These are phyloP conservation scores for Candida silvicultrix DNA, from an alignment of 805 yeast genomes.

Conservation along the genomic window DNA sequence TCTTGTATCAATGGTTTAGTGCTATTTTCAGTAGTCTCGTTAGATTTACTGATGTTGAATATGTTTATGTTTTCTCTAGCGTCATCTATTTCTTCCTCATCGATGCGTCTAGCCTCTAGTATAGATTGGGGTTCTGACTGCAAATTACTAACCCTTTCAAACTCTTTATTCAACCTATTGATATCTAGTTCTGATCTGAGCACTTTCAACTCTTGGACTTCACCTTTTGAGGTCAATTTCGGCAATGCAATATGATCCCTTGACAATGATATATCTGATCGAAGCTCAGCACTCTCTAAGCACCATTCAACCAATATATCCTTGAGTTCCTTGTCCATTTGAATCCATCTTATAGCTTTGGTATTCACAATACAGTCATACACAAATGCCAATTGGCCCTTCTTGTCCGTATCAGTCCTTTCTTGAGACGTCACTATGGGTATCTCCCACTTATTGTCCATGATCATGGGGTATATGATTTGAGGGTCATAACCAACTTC, in stretches of 20 bases:
- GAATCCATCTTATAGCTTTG: conserved; percentile 55
- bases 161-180: conserved; percentile 30
- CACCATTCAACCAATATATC: conserved; percentile 78
- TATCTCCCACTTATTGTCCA: conserved; percentile 76
- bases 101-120: conserved; percentile 32
- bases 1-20: conserved; percentile 50
- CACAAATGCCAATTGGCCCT: conserved; percentile 57
- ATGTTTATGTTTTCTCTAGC: conserved; percentile 18
- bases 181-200: conserved; percentile 36
- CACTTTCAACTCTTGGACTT: conserved; percentile 38
- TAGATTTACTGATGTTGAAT: conserved; percentile 3
- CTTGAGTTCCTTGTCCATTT: conserved; percentile 49
- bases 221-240: conserved; percentile 68
- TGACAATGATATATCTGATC: conserved; percentile 44
- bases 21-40: background rate
- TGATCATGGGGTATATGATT: conserved; percentile 53
- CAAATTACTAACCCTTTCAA: conserved; percentile 24
- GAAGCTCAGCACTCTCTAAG: conserved; percentile 67
- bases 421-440: conserved; percentile 69
- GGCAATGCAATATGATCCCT: conserved; percentile 59
- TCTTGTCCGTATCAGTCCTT: conserved; percentile 55
- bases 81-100: conserved; percentile 17
- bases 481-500: conserved; percentile 45
- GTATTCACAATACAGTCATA: conserved; percentile 77
- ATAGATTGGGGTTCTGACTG: conserved; percentile 37